Evolutionary conservation across 768 basidiomycete species (phyloP).

Genomic region (Lentinus brumalis): DNA sequence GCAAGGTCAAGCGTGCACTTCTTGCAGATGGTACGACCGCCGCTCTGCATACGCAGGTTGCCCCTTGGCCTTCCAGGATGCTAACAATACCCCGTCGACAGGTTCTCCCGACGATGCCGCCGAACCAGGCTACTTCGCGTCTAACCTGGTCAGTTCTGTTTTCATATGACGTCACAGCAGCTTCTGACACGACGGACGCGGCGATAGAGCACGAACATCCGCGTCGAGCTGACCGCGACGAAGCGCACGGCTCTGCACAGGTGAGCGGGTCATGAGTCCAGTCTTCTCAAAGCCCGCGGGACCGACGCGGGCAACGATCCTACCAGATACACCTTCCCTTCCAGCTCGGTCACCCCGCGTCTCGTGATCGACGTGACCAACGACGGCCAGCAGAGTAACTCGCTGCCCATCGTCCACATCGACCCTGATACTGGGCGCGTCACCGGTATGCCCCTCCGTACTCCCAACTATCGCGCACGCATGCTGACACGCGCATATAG

Average conservation of each 20-base stretch:
- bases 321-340: slow-evolving; percentile 33
- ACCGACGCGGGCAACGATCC: not conserved
- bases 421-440: slow-evolving; percentile 53
- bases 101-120: slow-evolving; percentile 61
- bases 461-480: not conserved
- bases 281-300: not conserved
- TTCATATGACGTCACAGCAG: too few species aligned
- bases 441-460: slow-evolving; percentile 35
- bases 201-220: slow-evolving; percentile 52
- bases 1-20: slow-evolving; percentile 52
- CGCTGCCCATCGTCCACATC: slow-evolving; percentile 48
- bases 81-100: slow-evolving; percentile 20
- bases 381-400: slow-evolving; percentile 57
- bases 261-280: slow-evolving; percentile 28
- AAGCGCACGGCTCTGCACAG: slow-evolving; percentile 61
- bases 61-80: too few species aligned
- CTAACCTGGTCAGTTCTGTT: too few species aligned
- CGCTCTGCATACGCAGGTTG: not conserved
- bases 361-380: slow-evolving; percentile 64
- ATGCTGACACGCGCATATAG: slow-evolving; percentile 19
- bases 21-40: slow-evolving; percentile 44
- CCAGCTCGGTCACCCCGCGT: slow-evolving; percentile 39
- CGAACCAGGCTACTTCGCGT: slow-evolving; percentile 69
- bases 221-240: slow-evolving; percentile 61
- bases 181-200: slow-evolving; percentile 34